These are phyloP conservation scores for Choricystis sp. DNA, from an alignment of 139 green algal species.

Conservation along the genomic window DNA sequence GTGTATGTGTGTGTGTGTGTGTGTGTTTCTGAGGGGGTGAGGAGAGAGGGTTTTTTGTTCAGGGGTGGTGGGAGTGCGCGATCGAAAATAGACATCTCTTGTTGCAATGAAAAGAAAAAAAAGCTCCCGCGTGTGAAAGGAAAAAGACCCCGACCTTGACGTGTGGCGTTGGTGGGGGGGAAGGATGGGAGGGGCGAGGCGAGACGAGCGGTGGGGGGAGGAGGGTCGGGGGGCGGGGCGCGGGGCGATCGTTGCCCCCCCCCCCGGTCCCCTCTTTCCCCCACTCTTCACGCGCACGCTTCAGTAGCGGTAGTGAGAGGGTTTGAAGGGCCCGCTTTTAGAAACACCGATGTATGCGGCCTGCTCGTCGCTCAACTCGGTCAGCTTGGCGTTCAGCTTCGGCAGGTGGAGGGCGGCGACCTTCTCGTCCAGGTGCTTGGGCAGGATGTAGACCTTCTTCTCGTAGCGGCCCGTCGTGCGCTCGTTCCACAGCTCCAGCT, in stretches of 20 bases:
- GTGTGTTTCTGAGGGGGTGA: too few species aligned
- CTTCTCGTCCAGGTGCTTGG: conserved; percentile 99
- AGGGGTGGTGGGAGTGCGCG: too few species aligned
- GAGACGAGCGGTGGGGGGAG: background rate
- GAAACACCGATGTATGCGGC: conserved; percentile 95
- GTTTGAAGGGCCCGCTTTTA: conserved; percentile 90
- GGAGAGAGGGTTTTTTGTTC: too few species aligned
- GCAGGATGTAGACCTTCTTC: conserved; percentile 99
- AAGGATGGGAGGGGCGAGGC: too few species aligned
- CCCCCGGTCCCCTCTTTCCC: background rate
- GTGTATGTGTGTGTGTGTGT: too few species aligned
- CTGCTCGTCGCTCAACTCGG: conserved; percentile 74
- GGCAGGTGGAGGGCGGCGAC: conserved; percentile 82
- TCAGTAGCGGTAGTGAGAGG: conserved; percentile 89
- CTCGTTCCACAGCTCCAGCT: conserved; percentile 99
- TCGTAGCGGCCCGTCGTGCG: conserved; percentile 83
- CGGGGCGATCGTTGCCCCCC: too few species aligned
- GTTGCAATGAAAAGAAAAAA: too few species aligned
- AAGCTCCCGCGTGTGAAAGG: too few species aligned
- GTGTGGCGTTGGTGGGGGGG: too few species aligned
- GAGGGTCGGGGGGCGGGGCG: background rate
- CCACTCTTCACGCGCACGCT: background rate
- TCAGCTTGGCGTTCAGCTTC: conserved; percentile 95
- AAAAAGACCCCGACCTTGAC: too few species aligned
- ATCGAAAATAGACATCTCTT: too few species aligned